phyloP scores from a whole-genome alignment of 768 basidiomycete genomes.

The Collybiopsis luxurians region DNA sequence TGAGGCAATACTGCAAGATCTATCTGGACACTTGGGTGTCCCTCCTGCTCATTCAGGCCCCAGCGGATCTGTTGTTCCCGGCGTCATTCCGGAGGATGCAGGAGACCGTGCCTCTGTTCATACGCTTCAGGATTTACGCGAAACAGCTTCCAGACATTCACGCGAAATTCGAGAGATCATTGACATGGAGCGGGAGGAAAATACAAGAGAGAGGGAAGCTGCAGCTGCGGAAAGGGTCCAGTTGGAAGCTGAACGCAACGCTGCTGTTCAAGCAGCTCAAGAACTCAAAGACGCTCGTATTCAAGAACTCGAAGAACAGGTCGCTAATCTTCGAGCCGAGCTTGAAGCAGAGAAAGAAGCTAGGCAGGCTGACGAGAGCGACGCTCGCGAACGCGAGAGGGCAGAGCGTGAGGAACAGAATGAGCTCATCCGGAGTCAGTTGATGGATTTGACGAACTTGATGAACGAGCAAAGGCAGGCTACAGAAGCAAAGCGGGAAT shows the following conservation, averaged over 20 bases:
- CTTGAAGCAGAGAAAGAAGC: constrained; percentile 62
- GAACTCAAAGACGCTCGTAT: constrained; percentile 58
- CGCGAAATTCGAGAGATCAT: constrained; percentile 59
- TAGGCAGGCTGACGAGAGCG: constrained; percentile 56
- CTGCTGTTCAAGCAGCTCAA: constrained; percentile 42
- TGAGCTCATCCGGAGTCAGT: constrained; percentile 55
- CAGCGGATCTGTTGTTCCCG: constrained; percentile 32
- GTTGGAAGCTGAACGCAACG: constrained; percentile 46
- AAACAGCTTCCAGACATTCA: constrained; percentile 44
- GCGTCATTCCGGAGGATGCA: constrained; percentile 50
- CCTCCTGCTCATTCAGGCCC: constrained; percentile 27
- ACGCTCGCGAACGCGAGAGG: constrained; percentile 58
- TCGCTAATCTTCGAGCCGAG: constrained; percentile 53
- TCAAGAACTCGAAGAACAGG: constrained; percentile 58
- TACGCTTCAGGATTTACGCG: constrained; percentile 3
- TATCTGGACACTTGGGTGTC: neutral
- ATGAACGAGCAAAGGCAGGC: constrained; percentile 65
- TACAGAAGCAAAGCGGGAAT: constrained; percentile 54
- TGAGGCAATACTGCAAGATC: neutral
- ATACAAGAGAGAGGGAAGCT: constrained; percentile 51
- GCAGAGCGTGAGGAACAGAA: constrained; percentile 58
- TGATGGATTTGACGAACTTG: constrained; percentile 70
- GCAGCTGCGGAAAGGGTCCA: constrained; percentile 53
- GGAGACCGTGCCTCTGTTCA: constrained; percentile 15
- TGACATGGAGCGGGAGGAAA: constrained; percentile 56